Evolutionary conservation across 75 land plant genomes (phyloP), one percentile per base, ranked within the genome.

Genomic region (Selaginella tamariscina): DNA sequence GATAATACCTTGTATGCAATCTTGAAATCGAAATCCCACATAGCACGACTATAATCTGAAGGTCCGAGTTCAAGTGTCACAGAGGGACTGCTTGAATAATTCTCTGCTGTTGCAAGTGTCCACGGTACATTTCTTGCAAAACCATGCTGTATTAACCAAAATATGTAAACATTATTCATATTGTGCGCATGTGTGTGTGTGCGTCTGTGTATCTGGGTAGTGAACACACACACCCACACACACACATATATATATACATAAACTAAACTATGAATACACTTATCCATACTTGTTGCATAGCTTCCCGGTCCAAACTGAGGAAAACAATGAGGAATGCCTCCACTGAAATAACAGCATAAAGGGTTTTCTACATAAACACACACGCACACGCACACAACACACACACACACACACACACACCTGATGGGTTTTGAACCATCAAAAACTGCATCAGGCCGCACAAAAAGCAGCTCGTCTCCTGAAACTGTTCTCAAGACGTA

Each of bases 291-390:
- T 94, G 98, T 69, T 95, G 99, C 32, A 95, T 85, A 56, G 70
- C 32, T 18, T n/a, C 99, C 99, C 28, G 99, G 99, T 73, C 99
- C 99, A 91, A 95, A 95, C 79, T 95, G 99, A 54, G 99, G 99
- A 68, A 95, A 95, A 71, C 99, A 95, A 79, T 95, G 99, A 22
- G 99, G 99, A 68, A 95, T 78, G 13, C 99, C 99, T 77, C 99
- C 99, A 85, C 99, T 93, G 66, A 56, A 65, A 26, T 27, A 29
- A 28, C n/a, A n/a, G n/a, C n/a, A n/a, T n/a, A n/a, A n/a, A n/a
- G n/a, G n/a, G n/a, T n/a, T n/a, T n/a, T n/a, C n/a, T n/a, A n/a
- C n/a, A n/a, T n/a, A n/a, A n/a, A n/a, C n/a, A n/a, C n/a, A n/a
- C n/a, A n/a, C n/a, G n/a, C n/a, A n/a, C n/a, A n/a, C n/a, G n/a